A percentile compares a stretch with the other conserved stretches of the same genome.
These are phyloP conservation scores for Fusarium torulosum DNA, from an alignment of 2,329 filamentous ascomycete species.

Conservation along the genomic window DNA sequence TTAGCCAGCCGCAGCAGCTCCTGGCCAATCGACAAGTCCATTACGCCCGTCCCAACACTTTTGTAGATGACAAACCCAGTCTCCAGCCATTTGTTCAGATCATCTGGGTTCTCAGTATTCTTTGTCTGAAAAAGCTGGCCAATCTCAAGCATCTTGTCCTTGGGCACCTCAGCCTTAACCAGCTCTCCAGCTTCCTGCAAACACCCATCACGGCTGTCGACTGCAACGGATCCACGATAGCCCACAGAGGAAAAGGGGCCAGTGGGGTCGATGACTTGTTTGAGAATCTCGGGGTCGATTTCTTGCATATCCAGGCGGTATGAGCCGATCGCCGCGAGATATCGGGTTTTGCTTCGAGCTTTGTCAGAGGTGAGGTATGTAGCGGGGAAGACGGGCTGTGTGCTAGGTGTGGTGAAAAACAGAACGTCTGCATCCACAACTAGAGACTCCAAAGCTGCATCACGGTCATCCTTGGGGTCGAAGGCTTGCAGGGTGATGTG, in stretches of 20 bases:
- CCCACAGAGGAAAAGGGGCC: conserved; percentile 2
- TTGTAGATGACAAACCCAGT: conserved; percentile 77
- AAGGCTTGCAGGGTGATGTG: conserved; percentile 36
- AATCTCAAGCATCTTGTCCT: conserved; percentile 53
- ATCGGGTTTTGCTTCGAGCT: conserved; percentile 44
- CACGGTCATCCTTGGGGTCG: conserved; percentile 18
- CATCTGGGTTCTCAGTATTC: conserved; percentile 1
- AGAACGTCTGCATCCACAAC: conserved; percentile 46
- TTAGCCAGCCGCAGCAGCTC: conserved; percentile 69
- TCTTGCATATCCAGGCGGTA: conserved; percentile 52
- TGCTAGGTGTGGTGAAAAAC: conserved; percentile 52
- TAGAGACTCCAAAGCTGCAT: conserved; percentile 33
- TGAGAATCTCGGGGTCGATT: conserved; percentile 49
- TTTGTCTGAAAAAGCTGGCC: conserved; percentile 64
- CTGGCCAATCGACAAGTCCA: conserved; percentile 74
- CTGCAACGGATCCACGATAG: conserved; percentile 36
- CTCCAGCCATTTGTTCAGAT: conserved; percentile 69
- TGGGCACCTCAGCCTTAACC: conserved; percentile 45
- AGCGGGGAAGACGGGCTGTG: conserved; percentile 47
- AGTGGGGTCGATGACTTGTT: conserved; percentile 34
- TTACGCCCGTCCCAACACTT: conserved; percentile 75
- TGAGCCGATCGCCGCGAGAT: conserved; percentile 50
- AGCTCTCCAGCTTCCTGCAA: conserved; percentile 51
- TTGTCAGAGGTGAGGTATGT: conserved; percentile 39
- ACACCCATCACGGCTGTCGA: conserved; percentile 50